A percentile compares a stretch with the other conserved stretches of the same genome.
Evolutionary conservation across 2,329 filamentous ascomycete species (phyloP).

Genomic region (Fusarium lyarnte): DNA sequence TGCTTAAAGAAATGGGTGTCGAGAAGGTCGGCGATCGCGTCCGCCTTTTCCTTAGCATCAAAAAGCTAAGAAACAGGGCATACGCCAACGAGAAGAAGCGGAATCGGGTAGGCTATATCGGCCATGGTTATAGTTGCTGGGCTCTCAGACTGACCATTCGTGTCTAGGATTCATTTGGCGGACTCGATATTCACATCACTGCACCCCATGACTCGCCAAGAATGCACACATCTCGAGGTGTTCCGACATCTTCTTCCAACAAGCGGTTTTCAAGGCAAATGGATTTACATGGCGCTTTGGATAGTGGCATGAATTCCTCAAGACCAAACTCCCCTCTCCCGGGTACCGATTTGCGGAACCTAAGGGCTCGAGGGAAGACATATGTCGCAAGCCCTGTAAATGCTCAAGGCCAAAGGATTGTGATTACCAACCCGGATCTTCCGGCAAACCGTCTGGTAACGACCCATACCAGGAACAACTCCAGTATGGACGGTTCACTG

Average conservation of each 20-base stretch:
- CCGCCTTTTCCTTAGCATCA: conserved; percentile 85
- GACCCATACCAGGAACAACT: conserved; percentile 80
- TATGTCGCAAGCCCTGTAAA: conserved; percentile 31
- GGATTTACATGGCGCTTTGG: conserved; percentile 57
- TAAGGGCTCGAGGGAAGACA: conserved; percentile 63
- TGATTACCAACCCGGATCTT: conserved; percentile 66
- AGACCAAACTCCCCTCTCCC: conserved; percentile 75
- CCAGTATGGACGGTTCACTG: conserved; percentile 85
- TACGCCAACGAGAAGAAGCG: conserved; percentile 83
- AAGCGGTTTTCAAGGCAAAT: conserved; percentile 73
- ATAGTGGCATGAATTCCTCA: conserved; percentile 66
- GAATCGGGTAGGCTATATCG: conserved; percentile 74
- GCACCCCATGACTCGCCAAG: conserved; percentile 56
- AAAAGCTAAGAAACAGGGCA: conserved; percentile 80
- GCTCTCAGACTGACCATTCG: conserved; percentile 9
- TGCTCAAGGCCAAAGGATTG: conserved; percentile 31
- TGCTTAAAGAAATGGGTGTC: conserved; percentile 97
- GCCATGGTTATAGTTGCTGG: not conserved
- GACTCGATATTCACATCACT: conserved; percentile 72
- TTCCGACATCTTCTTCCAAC: conserved; percentile 52
- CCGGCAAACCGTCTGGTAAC: conserved; percentile 70
- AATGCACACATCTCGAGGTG: conserved; percentile 67
- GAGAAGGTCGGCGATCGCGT: conserved; percentile 98
- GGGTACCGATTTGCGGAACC: conserved; percentile 61
- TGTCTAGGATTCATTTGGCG: conserved; percentile 81